phyloP scores from a whole-genome alignment of 2,329 filamentous ascomycete genomes.

The Trichoderma brevicompactum region DNA sequence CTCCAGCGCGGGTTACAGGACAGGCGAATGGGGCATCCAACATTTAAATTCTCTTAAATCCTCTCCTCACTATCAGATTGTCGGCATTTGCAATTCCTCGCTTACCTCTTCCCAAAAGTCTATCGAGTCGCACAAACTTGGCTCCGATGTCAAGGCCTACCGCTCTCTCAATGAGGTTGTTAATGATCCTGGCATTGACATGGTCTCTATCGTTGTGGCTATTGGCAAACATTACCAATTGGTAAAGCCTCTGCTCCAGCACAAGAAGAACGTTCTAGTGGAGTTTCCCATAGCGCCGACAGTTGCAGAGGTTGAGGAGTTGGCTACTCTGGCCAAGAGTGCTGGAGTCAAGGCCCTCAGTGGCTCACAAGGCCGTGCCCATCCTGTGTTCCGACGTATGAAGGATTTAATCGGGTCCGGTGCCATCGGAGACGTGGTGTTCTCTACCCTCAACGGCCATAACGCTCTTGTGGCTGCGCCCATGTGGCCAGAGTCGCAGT shows the following conservation, averaged over 20 bases:
- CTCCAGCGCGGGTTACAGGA: conserved; percentile 4
- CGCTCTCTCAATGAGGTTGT: conserved; percentile 10
- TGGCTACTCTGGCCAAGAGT: conserved; percentile 7
- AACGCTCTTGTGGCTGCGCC: conserved; percentile 8
- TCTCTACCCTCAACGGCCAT: conserved; percentile 14
- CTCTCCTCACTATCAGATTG: conserved; percentile 7
- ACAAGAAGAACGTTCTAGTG: conserved; percentile 9
- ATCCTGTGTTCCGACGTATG: conserved; percentile 10
- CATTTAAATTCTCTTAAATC: conserved; percentile 6
- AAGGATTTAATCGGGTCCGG: conserved; percentile 4
- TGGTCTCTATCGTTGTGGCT: conserved; percentile 13
- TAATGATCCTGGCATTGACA: conserved; percentile 1
- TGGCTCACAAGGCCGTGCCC: conserved; percentile 13
- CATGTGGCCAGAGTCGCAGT: conserved; percentile 16
- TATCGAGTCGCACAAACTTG: conserved; percentile 15
- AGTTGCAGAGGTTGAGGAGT: conserved; percentile 15
- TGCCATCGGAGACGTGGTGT: neutral
- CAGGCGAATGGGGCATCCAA: conserved; percentile 15
- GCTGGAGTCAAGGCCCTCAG: conserved; percentile 7
- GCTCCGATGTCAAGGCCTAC: conserved; percentile 15
- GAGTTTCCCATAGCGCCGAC: conserved; percentile 17
- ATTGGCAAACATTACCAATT: conserved; percentile 18
- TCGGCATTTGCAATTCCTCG: conserved; percentile 17
- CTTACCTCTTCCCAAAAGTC: conserved; percentile 9
- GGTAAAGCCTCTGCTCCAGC: conserved; percentile 13